Percentiles rank a stretch among this genome's conserved stretches.
Evolutionary conservation across 192 early-diverging fungal genomes (phyloP).

Genomic region (Coemansia reversa): DNA sequence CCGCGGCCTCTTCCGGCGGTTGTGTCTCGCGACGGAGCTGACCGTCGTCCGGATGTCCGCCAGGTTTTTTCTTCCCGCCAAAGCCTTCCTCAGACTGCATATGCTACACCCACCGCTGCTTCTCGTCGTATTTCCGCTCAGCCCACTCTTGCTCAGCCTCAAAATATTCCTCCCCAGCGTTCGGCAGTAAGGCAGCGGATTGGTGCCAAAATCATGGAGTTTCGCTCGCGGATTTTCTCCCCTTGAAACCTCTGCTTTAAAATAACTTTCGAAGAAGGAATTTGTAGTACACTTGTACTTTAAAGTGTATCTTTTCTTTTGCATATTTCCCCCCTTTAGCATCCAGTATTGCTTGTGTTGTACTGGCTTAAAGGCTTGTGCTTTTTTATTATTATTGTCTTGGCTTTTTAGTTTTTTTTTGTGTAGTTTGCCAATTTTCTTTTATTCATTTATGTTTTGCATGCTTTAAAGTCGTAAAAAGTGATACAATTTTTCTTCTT

Average conservation of each 20-base stretch:
- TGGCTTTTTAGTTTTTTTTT: no score
- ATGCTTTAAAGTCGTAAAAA: background rate
- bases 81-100: background rate
- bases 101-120: background rate
- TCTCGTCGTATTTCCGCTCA: background rate
- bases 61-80: constrained; percentile 4
- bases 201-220: constrained; percentile 14
- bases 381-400: background rate
- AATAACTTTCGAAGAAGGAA: no score
- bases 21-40: background rate
- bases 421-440: no score
- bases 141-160: background rate
- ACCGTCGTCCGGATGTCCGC: constrained; percentile 11
- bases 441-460: background rate
- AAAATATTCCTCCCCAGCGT: constrained; percentile 1
- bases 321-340: no score
- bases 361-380: background rate
- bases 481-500: background rate
- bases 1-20: constrained; percentile 6
- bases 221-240: constrained; percentile 14
- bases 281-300: no score
- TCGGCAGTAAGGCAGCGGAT: constrained; percentile 6
- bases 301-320: no score
- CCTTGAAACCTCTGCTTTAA: background rate
- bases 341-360: no score